phyloP scores from a whole-genome alignment of 1,284 basidiomycete genomes.

The Heterobasidion annosum region DNA sequence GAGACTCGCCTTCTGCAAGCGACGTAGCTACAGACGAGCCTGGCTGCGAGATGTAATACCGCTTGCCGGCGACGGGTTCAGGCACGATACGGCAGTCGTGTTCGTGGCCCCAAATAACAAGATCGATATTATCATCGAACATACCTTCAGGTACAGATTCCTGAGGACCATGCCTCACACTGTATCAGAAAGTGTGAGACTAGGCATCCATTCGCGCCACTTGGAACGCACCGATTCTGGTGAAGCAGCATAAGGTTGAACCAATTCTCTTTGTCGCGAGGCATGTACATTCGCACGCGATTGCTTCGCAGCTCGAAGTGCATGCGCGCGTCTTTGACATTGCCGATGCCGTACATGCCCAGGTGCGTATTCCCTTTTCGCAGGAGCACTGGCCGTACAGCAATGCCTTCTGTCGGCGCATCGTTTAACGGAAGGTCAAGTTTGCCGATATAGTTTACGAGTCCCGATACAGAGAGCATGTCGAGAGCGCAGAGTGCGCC shows the following conservation, averaged over 20 bases:
- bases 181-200: conserved; percentile 21
- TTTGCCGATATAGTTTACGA: conserved; percentile 98
- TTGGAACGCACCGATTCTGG: conserved; percentile 77
- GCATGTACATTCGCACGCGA: conserved; percentile 94
- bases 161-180: conserved; percentile 90
- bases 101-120: conserved; percentile 98
- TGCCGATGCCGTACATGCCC: conserved; percentile 92
- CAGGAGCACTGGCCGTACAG: conserved; percentile 84
- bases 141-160: conserved; percentile 92
- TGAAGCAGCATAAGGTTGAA: conserved; percentile 94
- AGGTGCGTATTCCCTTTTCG: conserved; percentile 84
- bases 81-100: conserved; percentile 94
- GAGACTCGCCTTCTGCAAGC: conserved; percentile 81
- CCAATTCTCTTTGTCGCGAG: conserved; percentile 83
- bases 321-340: conserved; percentile 94
- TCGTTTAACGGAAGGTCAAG: conserved; percentile 58
- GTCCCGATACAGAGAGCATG: conserved; percentile 86
- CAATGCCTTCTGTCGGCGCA: conserved; percentile 71
- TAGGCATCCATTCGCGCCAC: neutral
- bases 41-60: conserved; percentile 90
- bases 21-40: conserved; percentile 95
- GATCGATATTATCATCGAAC: conserved; percentile 92
- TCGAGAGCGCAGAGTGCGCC: conserved; percentile 95
- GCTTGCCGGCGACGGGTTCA: conserved; percentile 84
- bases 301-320: conserved; percentile 93